phyloP scores from a whole-genome alignment of 331 rosid species.

The Acacia concinna region DNA sequence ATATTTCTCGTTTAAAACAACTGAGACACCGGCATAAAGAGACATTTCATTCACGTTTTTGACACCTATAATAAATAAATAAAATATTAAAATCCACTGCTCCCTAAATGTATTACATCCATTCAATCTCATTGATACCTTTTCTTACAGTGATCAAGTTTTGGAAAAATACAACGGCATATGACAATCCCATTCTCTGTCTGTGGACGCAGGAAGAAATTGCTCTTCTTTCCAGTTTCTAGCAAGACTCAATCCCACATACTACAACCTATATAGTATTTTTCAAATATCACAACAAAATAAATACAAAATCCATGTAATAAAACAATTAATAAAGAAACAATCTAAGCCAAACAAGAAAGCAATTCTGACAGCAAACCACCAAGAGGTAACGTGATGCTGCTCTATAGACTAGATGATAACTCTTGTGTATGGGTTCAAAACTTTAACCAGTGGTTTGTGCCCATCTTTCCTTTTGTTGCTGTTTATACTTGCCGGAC shows the following conservation, averaged over 20 bases:
- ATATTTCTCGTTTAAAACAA: no score
- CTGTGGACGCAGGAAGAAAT: neutral
- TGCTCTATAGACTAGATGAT: slow-evolving; percentile 17
- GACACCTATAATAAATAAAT: neutral
- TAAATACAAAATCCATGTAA: neutral
- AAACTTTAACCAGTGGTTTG: neutral
- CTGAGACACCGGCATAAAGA: neutral
- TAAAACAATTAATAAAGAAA: slow-evolving; percentile 3
- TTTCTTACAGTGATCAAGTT: neutral
- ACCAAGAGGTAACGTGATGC: neutral
- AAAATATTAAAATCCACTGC: neutral
- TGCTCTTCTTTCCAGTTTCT: neutral
- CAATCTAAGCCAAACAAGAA: slow-evolving; percentile 18
- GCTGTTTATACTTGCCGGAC: slow-evolving; percentile 63
- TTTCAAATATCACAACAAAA: slow-evolving; percentile 9
- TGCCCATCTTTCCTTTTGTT: neutral
- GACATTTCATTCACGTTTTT: neutral
- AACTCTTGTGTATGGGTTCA: neutral
- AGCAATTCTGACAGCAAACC: slow-evolving; percentile 30
- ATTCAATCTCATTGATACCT: neutral
- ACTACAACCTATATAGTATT: slow-evolving; percentile 2
- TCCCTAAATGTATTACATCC: neutral
- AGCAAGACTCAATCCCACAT: neutral
- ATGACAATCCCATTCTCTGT: neutral
- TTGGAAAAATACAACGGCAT: neutral